Evolutionary conservation across 139 green algal species (phyloP).

Genomic region (Ulvella scutata): DNA sequence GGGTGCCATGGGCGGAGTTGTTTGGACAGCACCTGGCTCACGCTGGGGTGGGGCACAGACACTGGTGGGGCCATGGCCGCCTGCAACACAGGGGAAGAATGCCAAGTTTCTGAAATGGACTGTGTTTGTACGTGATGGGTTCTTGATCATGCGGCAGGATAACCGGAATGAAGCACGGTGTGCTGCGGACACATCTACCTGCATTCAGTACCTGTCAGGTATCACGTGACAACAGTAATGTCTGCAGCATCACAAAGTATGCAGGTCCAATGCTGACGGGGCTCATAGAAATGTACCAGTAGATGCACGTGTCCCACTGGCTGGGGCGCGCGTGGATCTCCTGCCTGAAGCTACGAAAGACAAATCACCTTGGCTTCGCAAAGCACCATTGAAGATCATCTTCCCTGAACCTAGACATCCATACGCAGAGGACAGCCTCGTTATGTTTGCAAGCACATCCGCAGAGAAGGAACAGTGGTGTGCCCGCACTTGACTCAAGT

Average conservation of each 20-base stretch:
- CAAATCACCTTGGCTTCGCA: neutral
- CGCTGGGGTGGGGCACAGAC: neutral
- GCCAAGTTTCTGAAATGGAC: slow-evolving; percentile 2
- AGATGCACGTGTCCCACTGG: neutral
- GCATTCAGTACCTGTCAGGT: neutral
- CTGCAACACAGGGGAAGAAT: neutral
- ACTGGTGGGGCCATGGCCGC: neutral
- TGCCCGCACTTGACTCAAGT: too few relatives aligned
- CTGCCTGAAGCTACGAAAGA: neutral
- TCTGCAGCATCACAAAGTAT: neutral
- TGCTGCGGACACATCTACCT: neutral
- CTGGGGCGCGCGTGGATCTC: neutral
- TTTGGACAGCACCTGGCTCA: neutral
- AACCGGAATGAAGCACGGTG: neutral
- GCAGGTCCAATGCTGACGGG: neutral
- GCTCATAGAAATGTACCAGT: neutral
- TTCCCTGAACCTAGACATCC: neutral
- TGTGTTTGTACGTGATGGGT: neutral
- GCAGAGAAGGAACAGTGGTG: neutral
- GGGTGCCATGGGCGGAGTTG: neutral
- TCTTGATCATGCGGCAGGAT: neutral
- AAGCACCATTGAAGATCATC: neutral
- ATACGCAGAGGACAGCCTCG: neutral
- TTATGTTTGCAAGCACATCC: neutral
- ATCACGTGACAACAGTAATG: neutral